Evolutionary conservation across 352 stramenopile genomes (phyloP), one percentile per base, ranked within the genome.

Genomic region (Phytophthora constricta): DNA sequence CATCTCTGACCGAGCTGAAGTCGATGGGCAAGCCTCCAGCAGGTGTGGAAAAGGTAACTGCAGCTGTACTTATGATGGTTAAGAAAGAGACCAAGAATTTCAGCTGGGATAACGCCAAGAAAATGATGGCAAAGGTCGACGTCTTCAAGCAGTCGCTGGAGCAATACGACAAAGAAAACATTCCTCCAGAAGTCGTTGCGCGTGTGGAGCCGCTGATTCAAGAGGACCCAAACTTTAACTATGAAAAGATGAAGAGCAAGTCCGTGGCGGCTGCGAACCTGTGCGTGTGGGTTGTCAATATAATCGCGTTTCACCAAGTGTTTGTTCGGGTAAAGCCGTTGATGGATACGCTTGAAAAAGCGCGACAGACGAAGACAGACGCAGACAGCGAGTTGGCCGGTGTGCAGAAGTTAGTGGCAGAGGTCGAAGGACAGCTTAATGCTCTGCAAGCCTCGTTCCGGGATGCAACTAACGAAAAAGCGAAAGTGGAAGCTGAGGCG

Each of bases 111-210:
- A 98, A 97, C 61, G 93, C 93, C 11, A 98, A 97, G 79, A 98
- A 97, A 66, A 98, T 98, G 93, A 98, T 98, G 93, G 93, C 93
- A 2, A 98, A 97, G 34, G 86, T 97, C 13, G 92, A 98, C 60
- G 79, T 90, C 5, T 98, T 98, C 76, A 97, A 98, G 76, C 75
- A 93, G 34, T 77, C 85, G 33, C 73, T 98, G 2, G 90, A 97
- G 66, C 81, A 93, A 20, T 98, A 97, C 50, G 84, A 95, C 67
- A 97, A 96, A 52, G 90, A 98, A 34, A 86, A 97, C 56, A 97
- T 98, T n/a, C 89, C 91, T 0, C 57, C 72, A 1, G 93, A 98
- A 13, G 79, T 98, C 4, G 86, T 98, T 1, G 77, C 81, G 7
- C 79, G 90, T 16, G 87, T 98, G 3, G 82, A 97, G 45, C 90